These are phyloP conservation scores for Strobilomyces dryophilus DNA, from an alignment of 768 basidiomycete genomes.

Conservation along the genomic window DNA sequence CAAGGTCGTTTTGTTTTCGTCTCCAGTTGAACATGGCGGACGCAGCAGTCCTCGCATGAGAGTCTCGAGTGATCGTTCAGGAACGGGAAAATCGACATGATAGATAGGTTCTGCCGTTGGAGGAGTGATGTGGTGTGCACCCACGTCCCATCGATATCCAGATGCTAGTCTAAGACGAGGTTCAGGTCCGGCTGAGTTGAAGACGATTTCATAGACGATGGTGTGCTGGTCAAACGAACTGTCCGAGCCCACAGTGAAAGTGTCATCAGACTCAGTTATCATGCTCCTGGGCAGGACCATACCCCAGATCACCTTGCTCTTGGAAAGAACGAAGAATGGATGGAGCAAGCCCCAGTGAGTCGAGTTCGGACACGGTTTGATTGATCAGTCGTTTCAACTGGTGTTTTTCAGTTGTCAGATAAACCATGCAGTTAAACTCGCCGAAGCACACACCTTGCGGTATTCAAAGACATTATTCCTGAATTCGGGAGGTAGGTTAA, in stretches of 20 bases:
- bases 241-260: not conserved
- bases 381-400: constrained; percentile 94
- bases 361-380: constrained; percentile 73
- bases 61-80: constrained; percentile 4
- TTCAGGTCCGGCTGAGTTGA: constrained; percentile 44
- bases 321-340: constrained; percentile 43
- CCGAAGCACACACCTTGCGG: constrained; percentile 48
- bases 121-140: not conserved
- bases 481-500: constrained; percentile 71
- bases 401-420: no score
- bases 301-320: constrained; percentile 12
- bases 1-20: not conserved
- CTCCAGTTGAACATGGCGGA: not conserved
- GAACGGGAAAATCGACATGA: constrained; percentile 11
- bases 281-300: not conserved
- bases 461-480: constrained; percentile 81
- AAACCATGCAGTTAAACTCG: not conserved
- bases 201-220: constrained; percentile 56
- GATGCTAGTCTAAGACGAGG: constrained; percentile 56
- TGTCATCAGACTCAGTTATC: not conserved
- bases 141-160: constrained; percentile 9
- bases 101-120: constrained; percentile 3
- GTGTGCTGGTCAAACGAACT: constrained; percentile 8
- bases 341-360: constrained; percentile 59
- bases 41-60: constrained; percentile 8